Evolutionary conservation across 139 green algal species (phyloP).

Genomic region (Penium margaritaceum): DNA sequence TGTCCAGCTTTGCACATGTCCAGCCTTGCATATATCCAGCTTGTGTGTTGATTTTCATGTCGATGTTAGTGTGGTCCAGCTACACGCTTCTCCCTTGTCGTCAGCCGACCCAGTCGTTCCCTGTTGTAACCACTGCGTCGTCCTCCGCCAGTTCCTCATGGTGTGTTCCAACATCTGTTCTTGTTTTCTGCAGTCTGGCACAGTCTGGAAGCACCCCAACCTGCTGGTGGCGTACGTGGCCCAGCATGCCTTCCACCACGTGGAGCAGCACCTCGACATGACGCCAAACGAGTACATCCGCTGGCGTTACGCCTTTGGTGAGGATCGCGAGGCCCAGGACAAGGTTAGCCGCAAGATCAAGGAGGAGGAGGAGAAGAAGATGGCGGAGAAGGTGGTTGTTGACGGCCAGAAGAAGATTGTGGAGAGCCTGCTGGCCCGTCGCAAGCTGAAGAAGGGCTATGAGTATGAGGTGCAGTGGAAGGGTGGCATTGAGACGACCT

Average conservation of each 20-base stretch:
- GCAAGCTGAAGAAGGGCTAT: conserved; percentile 58
- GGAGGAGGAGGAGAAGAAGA: conserved; percentile 80
- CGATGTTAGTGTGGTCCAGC: no score
- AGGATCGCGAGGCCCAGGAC: conserved; percentile 77
- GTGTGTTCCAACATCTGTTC: no score
- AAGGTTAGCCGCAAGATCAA: conserved; percentile 60
- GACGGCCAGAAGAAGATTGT: conserved; percentile 41
- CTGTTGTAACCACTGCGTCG: no score
- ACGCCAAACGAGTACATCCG: conserved; percentile 90
- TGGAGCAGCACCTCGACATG: conserved; percentile 84
- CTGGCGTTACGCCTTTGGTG: conserved; percentile 81
- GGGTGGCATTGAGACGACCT: conserved; percentile 41
- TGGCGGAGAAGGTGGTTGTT: conserved; percentile 39
- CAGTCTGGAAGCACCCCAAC: conserved; percentile 67
- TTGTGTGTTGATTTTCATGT: no score
- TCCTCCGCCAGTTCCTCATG: no score
- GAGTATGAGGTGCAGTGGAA: conserved; percentile 54
- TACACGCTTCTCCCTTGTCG: no score
- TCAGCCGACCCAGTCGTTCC: no score
- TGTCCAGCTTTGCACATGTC: no score
- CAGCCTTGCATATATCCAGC: no score
- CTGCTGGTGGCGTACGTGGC: conserved; percentile 65
- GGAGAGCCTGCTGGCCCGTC: conserved; percentile 61
- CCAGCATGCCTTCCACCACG: conserved; percentile 65
- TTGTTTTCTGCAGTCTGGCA: conserved; percentile 39